Base-by-base conservation (phyloP, 2,329 filamentous ascomycete species). In the Cladosporium colombiae region DNA sequence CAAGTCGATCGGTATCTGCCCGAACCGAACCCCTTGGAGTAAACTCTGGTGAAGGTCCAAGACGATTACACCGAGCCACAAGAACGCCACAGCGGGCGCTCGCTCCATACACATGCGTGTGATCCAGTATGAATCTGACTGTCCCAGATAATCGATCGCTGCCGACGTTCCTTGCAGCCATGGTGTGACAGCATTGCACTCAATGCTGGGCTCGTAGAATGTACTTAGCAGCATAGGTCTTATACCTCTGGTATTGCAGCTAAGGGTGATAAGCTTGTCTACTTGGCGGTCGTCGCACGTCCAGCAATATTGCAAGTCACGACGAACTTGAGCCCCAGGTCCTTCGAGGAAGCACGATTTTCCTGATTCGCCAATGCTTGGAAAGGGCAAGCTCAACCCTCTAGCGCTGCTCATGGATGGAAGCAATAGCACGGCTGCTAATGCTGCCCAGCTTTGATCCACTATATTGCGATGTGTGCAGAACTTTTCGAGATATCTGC, bases 131-230 rank as follows among this genome's bases (percentile, higher is more conserved):
- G 46, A 50, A 25, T 50, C 46, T 14, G 46, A 50, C 25, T 25
- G 21, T 50, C 21, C 46, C 21, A 50, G 23, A 6, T 50, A 25
- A 23, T 50, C 46, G 21, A 50, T 50, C 46, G 46, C 46, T 25
- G 46, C 21, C 46, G 25, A 25, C 21, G 21, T 50, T 23, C 46
- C 46, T 50, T 50, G 46, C 46, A 50, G 46, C 46, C 46, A 50
- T 23, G 46, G 46, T 50, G 46, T 50, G 25, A 50, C 46, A 50
- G 46, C 46, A 50, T 50, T 50, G 21, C 46, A 50, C 21, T 50
- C 46, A 50, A 50, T 50, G 46, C 46, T 50, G 25, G 46, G 46
- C 21, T 50, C 46, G 46, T 50, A 50, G 46, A 50, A 50, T 50
- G 46, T 50, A 25, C 46, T 50, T 50, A 50, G 46, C 46, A 50